phyloP scores from a whole-genome alignment of 2,329 filamentous ascomycete species.

The Exophiala oligosperma region DNA sequence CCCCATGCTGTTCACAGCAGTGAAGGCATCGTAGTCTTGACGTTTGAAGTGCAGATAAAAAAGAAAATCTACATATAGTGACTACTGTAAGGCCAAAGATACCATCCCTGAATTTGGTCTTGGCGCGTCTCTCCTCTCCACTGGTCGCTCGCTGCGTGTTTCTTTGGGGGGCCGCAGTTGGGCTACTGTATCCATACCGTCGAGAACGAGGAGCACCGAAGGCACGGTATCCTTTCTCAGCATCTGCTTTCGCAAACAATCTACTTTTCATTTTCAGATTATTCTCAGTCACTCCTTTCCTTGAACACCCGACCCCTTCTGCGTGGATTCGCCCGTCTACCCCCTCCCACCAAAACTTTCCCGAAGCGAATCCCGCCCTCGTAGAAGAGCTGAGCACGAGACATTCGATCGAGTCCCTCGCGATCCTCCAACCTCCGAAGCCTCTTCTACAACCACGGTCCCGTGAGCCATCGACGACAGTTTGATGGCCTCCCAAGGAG shows the following conservation, averaged over 20 bases:
- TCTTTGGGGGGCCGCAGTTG: background rate
- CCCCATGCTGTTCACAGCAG: too few species aligned
- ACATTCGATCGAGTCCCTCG: background rate
- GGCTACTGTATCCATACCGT: too few species aligned
- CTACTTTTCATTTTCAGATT: background rate
- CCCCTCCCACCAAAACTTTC: background rate
- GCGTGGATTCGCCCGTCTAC: background rate
- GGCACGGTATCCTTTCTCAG: too few species aligned
- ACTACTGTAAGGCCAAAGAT: background rate
- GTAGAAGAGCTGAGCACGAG: slow-evolving; percentile 10
- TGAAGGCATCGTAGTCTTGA: too few species aligned
- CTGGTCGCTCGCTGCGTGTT: background rate
- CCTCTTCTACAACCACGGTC: background rate
- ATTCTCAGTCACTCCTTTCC: background rate
- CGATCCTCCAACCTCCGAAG: background rate
- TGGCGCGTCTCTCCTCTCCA: background rate
- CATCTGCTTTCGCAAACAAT: background rate
- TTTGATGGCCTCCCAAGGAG: slow-evolving; percentile 66
- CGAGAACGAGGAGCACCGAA: too few species aligned
- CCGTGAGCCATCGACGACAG: background rate
- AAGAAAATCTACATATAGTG: background rate
- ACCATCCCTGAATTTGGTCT: background rate
- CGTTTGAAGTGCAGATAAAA: too few species aligned
- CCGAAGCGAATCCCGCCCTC: background rate
- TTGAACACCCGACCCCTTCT: too few species aligned